Conservation (phyloP, 345 rosid genomes). For the Sisymbrium irio region DNA sequence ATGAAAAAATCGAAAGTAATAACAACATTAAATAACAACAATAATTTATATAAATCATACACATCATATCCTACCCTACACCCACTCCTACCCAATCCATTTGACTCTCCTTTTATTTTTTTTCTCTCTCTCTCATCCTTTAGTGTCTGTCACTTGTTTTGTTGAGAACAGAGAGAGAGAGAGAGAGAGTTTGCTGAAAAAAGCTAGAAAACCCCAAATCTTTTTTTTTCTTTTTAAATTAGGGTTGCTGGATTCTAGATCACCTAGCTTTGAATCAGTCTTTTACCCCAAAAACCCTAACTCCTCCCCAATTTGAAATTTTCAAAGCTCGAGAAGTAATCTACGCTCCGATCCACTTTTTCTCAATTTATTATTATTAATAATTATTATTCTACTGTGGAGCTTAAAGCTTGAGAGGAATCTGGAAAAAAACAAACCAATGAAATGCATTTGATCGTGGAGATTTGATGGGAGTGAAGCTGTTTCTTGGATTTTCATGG, state of each 20-base stretch:
- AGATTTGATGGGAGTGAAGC: constrained; percentile 58
- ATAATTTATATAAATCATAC: not conserved
- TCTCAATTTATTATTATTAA: not conserved
- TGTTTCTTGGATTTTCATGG: constrained; percentile 62
- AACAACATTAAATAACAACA: not conserved
- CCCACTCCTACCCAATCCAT: constrained; percentile 36
- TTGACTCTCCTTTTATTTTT: constrained; percentile 9
- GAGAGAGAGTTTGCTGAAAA: not conserved
- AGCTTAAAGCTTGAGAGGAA: constrained; percentile 1
- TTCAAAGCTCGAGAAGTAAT: constrained; percentile 24
- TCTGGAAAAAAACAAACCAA: not conserved
- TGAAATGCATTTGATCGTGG: constrained; percentile 48
- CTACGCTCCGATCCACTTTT: constrained; percentile 21
- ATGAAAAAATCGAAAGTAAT: not conserved
- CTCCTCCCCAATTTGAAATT: constrained; percentile 2
- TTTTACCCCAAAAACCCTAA: constrained; percentile 25
- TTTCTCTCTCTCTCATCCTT: constrained; percentile 17
- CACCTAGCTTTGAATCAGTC: constrained; percentile 41
- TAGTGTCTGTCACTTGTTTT: constrained; percentile 27
- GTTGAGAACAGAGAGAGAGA: not conserved
- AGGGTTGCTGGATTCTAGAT: constrained; percentile 34
- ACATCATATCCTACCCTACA: constrained; percentile 25
- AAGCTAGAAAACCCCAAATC: not conserved
- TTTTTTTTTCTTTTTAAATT: not conserved
- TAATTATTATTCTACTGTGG: not conserved